phyloP scores from a whole-genome alignment of 1,139 yeast species.

The Pichia sp. region DNA sequence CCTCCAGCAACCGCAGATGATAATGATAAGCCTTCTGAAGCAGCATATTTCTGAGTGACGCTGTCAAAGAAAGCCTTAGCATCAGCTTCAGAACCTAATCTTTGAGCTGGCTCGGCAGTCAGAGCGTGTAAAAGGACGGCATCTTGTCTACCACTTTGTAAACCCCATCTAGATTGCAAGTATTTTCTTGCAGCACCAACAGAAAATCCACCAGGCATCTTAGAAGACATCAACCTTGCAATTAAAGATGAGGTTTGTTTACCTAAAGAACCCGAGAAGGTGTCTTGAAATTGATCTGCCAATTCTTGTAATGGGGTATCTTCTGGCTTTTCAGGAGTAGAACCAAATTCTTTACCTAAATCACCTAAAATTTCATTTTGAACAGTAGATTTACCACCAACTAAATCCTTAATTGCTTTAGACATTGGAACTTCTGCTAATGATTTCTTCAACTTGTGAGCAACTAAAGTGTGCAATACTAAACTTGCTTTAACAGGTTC shows the following conservation, averaged over 20 bases:
- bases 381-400: conserved; percentile 96
- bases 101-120: conserved; percentile 83
- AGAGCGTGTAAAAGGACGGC: conserved; percentile 75
- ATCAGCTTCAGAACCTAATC: conserved; percentile 79
- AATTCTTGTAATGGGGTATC: conserved; percentile 93
- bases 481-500: conserved; percentile 82
- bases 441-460: conserved; percentile 90
- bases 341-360: conserved; percentile 93
- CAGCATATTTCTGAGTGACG: conserved; percentile 77
- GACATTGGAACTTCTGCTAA: conserved; percentile 79
- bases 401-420: conserved; percentile 93
- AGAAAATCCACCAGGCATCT: conserved; percentile 99
- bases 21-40: conserved; percentile 71
- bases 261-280: conserved; percentile 83
- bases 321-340: conserved; percentile 98
- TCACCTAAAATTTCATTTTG: conserved; percentile 98
- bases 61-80: conserved; percentile 86
- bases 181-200: conserved; percentile 87
- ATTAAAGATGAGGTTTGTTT: conserved; percentile 85
- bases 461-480: conserved; percentile 82
- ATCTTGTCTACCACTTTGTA: conserved; percentile 92
- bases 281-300: conserved; percentile 90
- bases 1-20: conserved; percentile 45
- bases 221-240: conserved; percentile 87
- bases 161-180: conserved; percentile 84